Evolutionary conservation across 768 basidiomycete genomes (phyloP).

Genomic region (Daedaleopsis sinensis): DNA sequence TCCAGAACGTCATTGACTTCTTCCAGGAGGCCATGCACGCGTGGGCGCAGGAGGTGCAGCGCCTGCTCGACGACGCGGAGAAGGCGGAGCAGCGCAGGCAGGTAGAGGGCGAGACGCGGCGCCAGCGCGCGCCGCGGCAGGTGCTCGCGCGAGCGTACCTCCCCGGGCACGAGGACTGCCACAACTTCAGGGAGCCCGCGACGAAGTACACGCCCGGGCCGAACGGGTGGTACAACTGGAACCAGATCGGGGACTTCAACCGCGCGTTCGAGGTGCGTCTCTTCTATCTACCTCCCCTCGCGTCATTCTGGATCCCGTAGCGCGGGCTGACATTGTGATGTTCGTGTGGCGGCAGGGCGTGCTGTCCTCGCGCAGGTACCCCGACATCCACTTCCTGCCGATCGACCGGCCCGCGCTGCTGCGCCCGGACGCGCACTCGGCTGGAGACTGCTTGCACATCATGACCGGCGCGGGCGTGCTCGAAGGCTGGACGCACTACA

Average conservation of each 20-base stretch:
- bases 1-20: constrained; percentile 56
- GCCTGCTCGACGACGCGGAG: constrained; percentile 40
- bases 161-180: constrained; percentile 70
- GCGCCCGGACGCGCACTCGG: constrained; percentile 61
- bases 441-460: constrained; percentile 51
- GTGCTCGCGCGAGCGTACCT: constrained; percentile 63
- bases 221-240: constrained; percentile 68
- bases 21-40: constrained; percentile 56
- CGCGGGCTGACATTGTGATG: background rate
- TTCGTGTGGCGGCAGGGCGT: constrained; percentile 37
- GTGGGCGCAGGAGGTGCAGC: constrained; percentile 59
- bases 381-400: constrained; percentile 58
- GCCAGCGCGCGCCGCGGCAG: constrained; percentile 31
- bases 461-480: constrained; percentile 49
- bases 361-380: constrained; percentile 43
- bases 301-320: too few species aligned
- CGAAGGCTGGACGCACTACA: constrained; percentile 55
- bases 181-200: constrained; percentile 48
- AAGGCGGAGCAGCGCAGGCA: constrained; percentile 22
- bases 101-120: constrained; percentile 14
- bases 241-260: constrained; percentile 59
- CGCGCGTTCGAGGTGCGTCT: constrained; percentile 55
- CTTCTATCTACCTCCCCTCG: constrained; percentile 1
- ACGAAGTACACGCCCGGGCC: constrained; percentile 43
- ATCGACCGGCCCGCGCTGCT: constrained; percentile 65